Percentiles rank a stretch among this genome's conserved stretches.
Evolutionary conservation across 768 basidiomycete genomes (phyloP).

Genomic region (Xanthoconium stramineum): DNA sequence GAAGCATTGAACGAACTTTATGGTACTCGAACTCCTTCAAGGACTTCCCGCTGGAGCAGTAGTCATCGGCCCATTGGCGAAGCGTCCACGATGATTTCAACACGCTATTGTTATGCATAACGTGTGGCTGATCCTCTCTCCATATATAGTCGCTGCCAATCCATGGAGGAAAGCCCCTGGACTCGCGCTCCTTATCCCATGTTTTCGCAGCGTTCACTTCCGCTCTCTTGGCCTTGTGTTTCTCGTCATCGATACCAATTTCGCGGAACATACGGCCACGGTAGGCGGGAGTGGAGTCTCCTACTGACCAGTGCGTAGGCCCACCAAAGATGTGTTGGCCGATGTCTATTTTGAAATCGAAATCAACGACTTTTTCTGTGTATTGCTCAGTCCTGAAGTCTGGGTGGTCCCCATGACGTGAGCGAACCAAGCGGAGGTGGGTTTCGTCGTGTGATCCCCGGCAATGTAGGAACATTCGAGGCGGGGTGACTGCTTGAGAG

Average conservation of each 20-base stretch:
- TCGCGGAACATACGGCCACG: conserved; percentile 62
- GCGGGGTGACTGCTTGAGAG: conserved; percentile 46
- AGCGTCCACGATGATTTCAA: conserved; percentile 59
- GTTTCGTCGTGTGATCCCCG: conserved; percentile 57
- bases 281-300: conserved; percentile 61
- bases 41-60: conserved; percentile 64
- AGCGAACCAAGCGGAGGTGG: conserved; percentile 44
- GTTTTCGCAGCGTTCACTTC: conserved; percentile 43
- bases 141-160: conserved; percentile 33
- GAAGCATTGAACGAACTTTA: conserved; percentile 43
- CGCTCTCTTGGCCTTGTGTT: conserved; percentile 39
- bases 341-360: conserved; percentile 64
- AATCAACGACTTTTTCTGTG: conserved; percentile 60
- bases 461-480: conserved; percentile 45
- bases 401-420: conserved; percentile 33
- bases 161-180: conserved; percentile 55
- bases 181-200: conserved; percentile 43
- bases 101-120: conserved; percentile 21
- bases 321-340: conserved; percentile 38
- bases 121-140: conserved; percentile 28
- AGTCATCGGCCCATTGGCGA: conserved; percentile 80
- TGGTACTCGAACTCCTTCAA: conserved; percentile 78
- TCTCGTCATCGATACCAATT: conserved; percentile 38
- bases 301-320: conserved; percentile 55
- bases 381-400: conserved; percentile 45